A percentile compares a stretch with the other conserved stretches of the same genome.
These are phyloP conservation scores for Cymbopogon citratus DNA, from an alignment of 176 grass and related monocot genomes.

Conservation along the genomic window DNA sequence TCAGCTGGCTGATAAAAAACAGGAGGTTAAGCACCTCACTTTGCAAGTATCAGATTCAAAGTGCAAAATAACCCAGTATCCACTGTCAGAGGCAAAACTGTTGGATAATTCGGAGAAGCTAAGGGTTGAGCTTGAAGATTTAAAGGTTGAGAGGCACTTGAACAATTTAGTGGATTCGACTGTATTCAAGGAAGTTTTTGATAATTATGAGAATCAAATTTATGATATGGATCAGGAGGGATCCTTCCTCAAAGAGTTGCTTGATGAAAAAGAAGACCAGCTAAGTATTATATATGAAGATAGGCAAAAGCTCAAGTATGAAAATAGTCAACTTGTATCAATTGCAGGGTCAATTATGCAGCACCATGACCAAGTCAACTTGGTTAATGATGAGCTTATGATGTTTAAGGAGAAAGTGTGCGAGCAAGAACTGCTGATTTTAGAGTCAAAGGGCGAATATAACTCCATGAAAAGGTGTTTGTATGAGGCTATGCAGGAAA, in stretches of 20 bases:
- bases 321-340: constrained; percentile 55
- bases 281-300: constrained; percentile 37
- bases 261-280: constrained; percentile 51
- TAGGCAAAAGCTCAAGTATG: constrained; percentile 58
- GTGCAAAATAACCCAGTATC: constrained; percentile 3
- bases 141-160: constrained; percentile 42
- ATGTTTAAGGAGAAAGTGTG: constrained; percentile 58
- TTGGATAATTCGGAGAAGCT: constrained; percentile 39
- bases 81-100: constrained; percentile 27
- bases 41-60: constrained; percentile 25
- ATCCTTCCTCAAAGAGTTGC: constrained; percentile 35
- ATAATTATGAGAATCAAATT: constrained; percentile 27
- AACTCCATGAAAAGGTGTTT: constrained; percentile 51
- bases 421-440: constrained; percentile 50
- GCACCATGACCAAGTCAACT: constrained; percentile 65
- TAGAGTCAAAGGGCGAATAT: constrained; percentile 53
- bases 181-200: constrained; percentile 47
- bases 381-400: constrained; percentile 51
- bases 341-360: constrained; percentile 51
- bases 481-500: constrained; percentile 51
- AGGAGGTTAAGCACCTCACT: constrained; percentile 31
- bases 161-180: constrained; percentile 28
- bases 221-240: constrained; percentile 45
- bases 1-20: constrained; percentile 47
- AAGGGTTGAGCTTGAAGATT: constrained; percentile 40